phyloP scores from a whole-genome alignment of 129 eudicot species.

The Saussurea involucrata region DNA sequence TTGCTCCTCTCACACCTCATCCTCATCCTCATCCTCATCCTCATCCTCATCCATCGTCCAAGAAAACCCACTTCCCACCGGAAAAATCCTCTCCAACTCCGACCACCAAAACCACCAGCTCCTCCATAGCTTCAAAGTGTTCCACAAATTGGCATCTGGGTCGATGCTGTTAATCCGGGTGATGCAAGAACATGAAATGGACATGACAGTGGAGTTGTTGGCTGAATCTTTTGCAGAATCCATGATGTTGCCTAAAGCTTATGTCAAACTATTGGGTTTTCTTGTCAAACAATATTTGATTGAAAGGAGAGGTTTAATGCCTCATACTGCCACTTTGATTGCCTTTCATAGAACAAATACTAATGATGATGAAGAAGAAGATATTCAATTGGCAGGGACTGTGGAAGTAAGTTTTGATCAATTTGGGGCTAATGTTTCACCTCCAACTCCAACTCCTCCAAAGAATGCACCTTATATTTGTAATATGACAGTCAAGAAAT shows the following conservation, averaged over 20 bases:
- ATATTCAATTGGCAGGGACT: slow-evolving; percentile 80
- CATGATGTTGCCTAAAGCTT: slow-evolving; percentile 64
- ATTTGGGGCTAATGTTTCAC: slow-evolving; percentile 77
- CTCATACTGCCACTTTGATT: slow-evolving; percentile 73
- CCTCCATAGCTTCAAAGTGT: slow-evolving; percentile 44
- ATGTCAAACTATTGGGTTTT: slow-evolving; percentile 57
- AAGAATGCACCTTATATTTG: slow-evolving; percentile 74
- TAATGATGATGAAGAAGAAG: slow-evolving; percentile 34
- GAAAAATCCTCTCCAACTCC: slow-evolving; percentile 43
- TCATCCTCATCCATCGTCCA: slow-evolving; percentile 36
- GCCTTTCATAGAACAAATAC: slow-evolving; percentile 53
- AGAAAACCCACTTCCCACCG: slow-evolving; percentile 47
- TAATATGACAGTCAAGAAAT: slow-evolving; percentile 83
- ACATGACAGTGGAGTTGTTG: slow-evolving; percentile 55
- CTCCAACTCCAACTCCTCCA: slow-evolving; percentile 91
- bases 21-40: too few species aligned
- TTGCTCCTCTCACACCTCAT: slow-evolving; percentile 35
- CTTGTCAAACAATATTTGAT: slow-evolving; percentile 70
- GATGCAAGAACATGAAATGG: slow-evolving; percentile 84
- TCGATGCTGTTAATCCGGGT: slow-evolving; percentile 54
- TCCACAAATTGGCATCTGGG: slow-evolving; percentile 74
- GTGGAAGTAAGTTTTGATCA: slow-evolving; percentile 75
- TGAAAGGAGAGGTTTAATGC: slow-evolving; percentile 72
- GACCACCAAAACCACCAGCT: slow-evolving; percentile 68
- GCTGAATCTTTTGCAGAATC: slow-evolving; percentile 94